Evolutionary conservation across 352 stramenopile species (phyloP).

Genomic region (Salisapilia sapeloensis): DNA sequence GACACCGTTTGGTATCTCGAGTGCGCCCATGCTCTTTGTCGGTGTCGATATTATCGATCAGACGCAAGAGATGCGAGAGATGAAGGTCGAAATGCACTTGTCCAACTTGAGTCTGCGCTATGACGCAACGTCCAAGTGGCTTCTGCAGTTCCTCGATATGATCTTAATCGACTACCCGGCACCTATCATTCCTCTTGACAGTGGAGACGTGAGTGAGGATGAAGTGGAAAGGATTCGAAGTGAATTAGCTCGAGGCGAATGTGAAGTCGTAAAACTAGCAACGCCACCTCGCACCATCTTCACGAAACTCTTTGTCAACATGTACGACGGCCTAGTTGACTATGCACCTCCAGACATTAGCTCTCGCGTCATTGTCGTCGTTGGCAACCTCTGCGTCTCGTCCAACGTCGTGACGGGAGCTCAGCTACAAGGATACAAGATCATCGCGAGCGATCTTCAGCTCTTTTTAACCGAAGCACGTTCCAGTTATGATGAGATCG

Average conservation of each 20-base stretch:
- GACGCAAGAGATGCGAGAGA: constrained; percentile 78
- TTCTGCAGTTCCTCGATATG: constrained; percentile 58
- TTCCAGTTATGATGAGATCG: constrained; percentile 52
- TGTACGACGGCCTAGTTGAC: constrained; percentile 69
- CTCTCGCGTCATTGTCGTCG: constrained; percentile 54
- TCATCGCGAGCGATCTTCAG: constrained; percentile 47
- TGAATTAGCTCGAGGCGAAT: constrained; percentile 11
- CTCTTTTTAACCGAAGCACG: constrained; percentile 49
- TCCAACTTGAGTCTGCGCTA: constrained; percentile 73
- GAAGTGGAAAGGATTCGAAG: constrained; percentile 24
- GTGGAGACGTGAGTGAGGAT: constrained; percentile 31
- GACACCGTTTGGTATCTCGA: constrained; percentile 57
- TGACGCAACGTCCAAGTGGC: constrained; percentile 66
- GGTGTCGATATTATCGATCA: constrained; percentile 64
- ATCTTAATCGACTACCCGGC: constrained; percentile 65
- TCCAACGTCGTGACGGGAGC: constrained; percentile 77
- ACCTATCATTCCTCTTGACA: constrained; percentile 73
- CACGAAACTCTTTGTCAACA: constrained; percentile 77
- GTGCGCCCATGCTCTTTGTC: constrained; percentile 62
- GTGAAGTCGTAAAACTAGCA: constrained; percentile 45
- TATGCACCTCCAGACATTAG: constrained; percentile 44
- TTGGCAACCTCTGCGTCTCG: constrained; percentile 57
- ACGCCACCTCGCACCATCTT: constrained; percentile 67
- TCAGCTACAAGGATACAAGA: constrained; percentile 79
- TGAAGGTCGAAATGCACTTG: constrained; percentile 74